A percentile compares a stretch with the other conserved stretches of the same genome.
These are phyloP conservation scores for Erythrophleum fordii DNA, from an alignment of 306 rosid species.

Conservation along the genomic window DNA sequence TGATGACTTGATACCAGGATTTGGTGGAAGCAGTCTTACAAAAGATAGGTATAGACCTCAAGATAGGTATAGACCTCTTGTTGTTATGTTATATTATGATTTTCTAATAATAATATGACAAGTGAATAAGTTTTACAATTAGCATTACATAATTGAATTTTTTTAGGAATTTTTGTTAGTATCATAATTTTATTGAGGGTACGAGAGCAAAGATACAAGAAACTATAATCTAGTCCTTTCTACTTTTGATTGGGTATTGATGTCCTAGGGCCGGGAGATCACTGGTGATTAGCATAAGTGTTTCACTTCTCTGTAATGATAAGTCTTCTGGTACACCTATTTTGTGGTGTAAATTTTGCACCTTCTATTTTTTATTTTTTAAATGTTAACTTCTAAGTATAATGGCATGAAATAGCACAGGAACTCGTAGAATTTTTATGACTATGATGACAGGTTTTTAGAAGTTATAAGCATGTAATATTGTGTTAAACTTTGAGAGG, in stretches of 20 bases:
- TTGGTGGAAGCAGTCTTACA: constrained; percentile 57
- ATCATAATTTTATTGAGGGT: neutral
- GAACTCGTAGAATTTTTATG: neutral
- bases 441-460: neutral
- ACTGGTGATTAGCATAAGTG: neutral
- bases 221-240: neutral
- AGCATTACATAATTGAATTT: neutral
- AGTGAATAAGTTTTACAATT: neutral
- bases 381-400: constrained; percentile 5
- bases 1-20: constrained; percentile 81
- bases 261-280: neutral
- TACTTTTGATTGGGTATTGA: neutral
- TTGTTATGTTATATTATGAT: neutral
- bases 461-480: neutral
- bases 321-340: neutral
- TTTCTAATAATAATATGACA: neutral
- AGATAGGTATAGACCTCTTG: constrained; percentile 58
- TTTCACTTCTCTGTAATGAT: neutral
- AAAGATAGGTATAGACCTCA: constrained; percentile 57
- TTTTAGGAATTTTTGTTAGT: neutral
- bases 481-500: constrained; percentile 13
- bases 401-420: neutral
- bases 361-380: neutral
- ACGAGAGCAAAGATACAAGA: neutral
- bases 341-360: neutral